phyloP scores from a whole-genome alignment of 2,329 filamentous ascomycete species.

The Stenocarpella maydis region DNA sequence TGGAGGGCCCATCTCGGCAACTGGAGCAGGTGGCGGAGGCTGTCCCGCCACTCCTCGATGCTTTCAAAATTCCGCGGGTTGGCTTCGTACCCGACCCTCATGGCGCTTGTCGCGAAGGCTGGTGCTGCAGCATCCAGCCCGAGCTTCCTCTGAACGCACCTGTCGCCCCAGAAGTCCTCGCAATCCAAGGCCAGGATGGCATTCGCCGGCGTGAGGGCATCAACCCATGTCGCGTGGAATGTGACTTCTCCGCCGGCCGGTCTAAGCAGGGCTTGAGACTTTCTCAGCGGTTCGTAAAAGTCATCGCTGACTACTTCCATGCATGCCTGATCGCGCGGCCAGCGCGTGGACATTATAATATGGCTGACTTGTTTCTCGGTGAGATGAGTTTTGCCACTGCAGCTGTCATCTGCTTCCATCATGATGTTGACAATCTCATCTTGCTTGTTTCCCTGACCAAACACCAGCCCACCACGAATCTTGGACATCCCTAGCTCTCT shows the following conservation, averaged over 20 bases:
- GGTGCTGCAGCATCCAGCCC: not conserved
- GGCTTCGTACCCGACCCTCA: not conserved
- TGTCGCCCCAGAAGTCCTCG: not conserved
- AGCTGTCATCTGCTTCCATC: constrained; percentile 4
- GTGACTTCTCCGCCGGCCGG: not conserved
- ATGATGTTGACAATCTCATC: not conserved
- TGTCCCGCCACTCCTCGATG: not conserved
- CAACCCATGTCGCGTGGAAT: not conserved
- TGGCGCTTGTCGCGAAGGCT: not conserved
- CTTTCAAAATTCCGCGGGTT: not conserved
- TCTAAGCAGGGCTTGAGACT: not conserved
- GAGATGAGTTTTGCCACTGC: not conserved
- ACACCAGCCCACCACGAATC: not conserved
- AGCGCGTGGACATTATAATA: not conserved
- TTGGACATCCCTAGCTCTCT: not conserved
- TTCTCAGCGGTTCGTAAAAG: not conserved
- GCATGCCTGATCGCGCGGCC: not conserved
- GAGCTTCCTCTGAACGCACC: not conserved
- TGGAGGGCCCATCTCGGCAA: not conserved
- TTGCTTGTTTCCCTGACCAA: not conserved
- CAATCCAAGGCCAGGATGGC: not conserved
- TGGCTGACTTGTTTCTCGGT: not conserved
- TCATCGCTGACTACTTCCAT: not conserved
- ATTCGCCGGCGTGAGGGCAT: not conserved
- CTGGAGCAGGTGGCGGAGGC: not conserved